Conservation (phyloP, 441 rosid genomes). For the Viola pubescens region DNA sequence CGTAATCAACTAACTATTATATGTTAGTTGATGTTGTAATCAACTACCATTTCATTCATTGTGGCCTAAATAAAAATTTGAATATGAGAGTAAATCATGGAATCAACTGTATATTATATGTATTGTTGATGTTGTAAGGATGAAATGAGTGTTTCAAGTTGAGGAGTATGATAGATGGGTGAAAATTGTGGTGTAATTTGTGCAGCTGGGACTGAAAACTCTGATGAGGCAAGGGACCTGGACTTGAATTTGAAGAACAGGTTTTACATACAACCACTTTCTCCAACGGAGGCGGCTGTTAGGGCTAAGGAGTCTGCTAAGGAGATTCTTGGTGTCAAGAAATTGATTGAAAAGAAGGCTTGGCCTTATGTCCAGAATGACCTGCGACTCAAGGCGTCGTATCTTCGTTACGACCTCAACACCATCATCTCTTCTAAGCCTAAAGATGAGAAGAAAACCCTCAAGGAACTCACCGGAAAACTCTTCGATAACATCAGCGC, state of each 20-base stretch:
- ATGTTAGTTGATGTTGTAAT: no score
- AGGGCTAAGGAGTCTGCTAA: slow-evolving; percentile 91
- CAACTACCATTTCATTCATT: no score
- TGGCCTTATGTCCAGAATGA: slow-evolving; percentile 90
- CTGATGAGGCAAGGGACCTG: slow-evolving; percentile 82
- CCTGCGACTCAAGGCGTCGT: slow-evolving; percentile 65
- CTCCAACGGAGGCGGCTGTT: slow-evolving; percentile 59
- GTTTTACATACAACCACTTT: slow-evolving; percentile 65
- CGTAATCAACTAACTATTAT: no score
- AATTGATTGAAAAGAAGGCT: slow-evolving; percentile 73
- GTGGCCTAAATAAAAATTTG: no score
- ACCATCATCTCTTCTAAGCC: slow-evolving; percentile 68
- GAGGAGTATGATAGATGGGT: no score
- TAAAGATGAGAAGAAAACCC: slow-evolving; percentile 62
- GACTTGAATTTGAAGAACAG: slow-evolving; percentile 46
- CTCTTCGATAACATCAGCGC: slow-evolving; percentile 64
- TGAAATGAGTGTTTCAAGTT: no score
- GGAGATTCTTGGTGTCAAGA: slow-evolving; percentile 71
- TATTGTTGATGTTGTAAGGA: no score
- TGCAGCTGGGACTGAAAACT: slow-evolving; percentile 84
- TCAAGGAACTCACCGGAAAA: slow-evolving; percentile 67
- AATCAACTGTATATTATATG: no score
- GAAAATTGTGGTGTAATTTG: no score
- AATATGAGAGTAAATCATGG: no score
- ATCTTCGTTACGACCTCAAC: slow-evolving; percentile 87